phyloP scores from a whole-genome alignment of 352 stramenopile genomes.

The Thalassiosira livingstoniorum region DNA sequence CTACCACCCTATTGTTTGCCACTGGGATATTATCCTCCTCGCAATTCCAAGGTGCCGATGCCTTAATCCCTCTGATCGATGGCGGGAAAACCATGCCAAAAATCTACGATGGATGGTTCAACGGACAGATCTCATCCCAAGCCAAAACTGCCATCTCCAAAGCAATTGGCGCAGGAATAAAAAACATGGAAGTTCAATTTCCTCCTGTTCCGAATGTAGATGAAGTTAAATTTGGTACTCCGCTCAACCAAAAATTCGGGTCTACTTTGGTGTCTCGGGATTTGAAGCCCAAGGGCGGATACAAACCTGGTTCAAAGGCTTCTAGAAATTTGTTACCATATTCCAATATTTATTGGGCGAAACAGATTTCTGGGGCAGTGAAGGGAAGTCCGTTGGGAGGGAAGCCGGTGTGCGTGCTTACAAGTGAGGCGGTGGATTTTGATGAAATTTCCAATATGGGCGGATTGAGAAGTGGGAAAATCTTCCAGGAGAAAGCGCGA shows the following conservation, averaged over 20 bases:
- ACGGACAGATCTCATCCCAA: constrained; percentile 81
- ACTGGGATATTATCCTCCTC: no score
- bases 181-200: constrained; percentile 85
- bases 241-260: constrained; percentile 87
- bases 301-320: constrained; percentile 84
- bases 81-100: constrained; percentile 83
- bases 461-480: constrained; percentile 64
- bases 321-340: constrained; percentile 83
- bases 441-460: constrained; percentile 65
- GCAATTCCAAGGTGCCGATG: no score
- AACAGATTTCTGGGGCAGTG: constrained; percentile 67
- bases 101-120: constrained; percentile 85
- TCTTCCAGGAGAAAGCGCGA: constrained; percentile 57
- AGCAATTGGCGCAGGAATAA: constrained; percentile 70
- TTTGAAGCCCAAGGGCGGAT: constrained; percentile 80
- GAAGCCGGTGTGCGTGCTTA: constrained; percentile 64
- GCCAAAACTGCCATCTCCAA: constrained; percentile 63
- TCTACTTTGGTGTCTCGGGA: constrained; percentile 78
- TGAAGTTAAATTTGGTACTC: constrained; percentile 85
- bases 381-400: constrained; percentile 58
- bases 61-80: constrained; percentile 69
- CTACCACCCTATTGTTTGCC: no score
- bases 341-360: constrained; percentile 87
- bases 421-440: constrained; percentile 71
- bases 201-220: constrained; percentile 85